Conservation (phyloP, 306 rosid species). For the Canavalia ensiformis region DNA sequence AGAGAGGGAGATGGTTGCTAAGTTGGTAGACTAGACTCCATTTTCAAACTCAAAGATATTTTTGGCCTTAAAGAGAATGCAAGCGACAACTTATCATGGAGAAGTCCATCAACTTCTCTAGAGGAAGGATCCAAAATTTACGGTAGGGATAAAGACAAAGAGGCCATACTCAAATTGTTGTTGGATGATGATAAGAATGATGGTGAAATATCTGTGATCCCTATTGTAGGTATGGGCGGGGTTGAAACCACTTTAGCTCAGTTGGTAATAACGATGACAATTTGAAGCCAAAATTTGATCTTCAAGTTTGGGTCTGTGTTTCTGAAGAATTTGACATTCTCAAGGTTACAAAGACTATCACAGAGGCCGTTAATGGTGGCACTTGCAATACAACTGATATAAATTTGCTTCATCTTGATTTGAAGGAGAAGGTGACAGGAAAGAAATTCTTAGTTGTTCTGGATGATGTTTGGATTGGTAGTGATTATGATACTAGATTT, state of each 20-base stretch:
- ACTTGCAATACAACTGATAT: too few species aligned
- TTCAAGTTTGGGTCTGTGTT: too few species aligned
- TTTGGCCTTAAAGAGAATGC: conserved; percentile 21
- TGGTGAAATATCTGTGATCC: background rate
- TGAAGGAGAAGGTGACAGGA: too few species aligned
- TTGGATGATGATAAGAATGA: background rate
- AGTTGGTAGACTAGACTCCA: conserved; percentile 10
- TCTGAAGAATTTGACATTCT: too few species aligned
- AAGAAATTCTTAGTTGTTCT: too few species aligned
- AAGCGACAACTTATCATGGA: background rate
- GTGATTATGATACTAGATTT: too few species aligned
- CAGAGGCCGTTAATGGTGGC: too few species aligned
- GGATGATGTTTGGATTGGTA: too few species aligned
- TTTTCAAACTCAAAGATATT: conserved; percentile 24
- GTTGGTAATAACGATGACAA: background rate
- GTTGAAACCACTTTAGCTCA: conserved; percentile 28
- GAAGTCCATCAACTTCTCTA: conserved; percentile 28
- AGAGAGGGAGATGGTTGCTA: background rate
- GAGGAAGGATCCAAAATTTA: background rate
- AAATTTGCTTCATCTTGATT: too few species aligned
- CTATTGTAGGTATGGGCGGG: conserved; percentile 15
- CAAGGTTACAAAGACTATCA: too few species aligned
- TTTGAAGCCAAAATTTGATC: background rate
- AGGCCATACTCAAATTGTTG: conserved; percentile 10
- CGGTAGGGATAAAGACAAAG: conserved; percentile 16